Conservation (phyloP, 2,329 filamentous ascomycete species). For the Paecilomyces sp. region DNA sequence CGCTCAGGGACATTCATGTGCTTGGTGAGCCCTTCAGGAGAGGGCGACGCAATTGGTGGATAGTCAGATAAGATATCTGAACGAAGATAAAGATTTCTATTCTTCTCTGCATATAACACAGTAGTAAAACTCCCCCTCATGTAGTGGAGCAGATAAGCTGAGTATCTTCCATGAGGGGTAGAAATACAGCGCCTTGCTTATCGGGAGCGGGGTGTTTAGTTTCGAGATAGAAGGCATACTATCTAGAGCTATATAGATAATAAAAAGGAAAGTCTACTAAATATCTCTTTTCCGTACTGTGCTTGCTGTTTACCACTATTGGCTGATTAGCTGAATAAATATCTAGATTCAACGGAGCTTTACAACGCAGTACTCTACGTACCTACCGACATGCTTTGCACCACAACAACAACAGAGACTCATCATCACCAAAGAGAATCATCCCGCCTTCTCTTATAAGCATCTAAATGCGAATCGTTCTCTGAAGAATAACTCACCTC, state of each 20-base stretch:
- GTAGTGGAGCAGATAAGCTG: neutral
- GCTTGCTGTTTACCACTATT: neutral
- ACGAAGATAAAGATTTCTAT: neutral
- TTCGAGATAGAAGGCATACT: no score
- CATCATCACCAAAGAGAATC: neutral
- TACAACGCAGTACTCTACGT: neutral
- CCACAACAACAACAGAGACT: neutral
- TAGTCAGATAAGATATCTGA: neutral
- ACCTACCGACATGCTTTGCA: neutral
- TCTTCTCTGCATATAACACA: neutral
- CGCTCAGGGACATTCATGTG: neutral
- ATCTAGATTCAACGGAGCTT: neutral
- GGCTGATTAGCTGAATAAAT: neutral
- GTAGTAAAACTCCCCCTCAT: neutral
- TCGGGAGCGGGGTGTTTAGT: neutral
- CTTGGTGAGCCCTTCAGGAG: neutral
- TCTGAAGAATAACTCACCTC: neutral
- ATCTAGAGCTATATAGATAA: neutral
- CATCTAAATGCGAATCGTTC: neutral
- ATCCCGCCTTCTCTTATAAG: neutral
- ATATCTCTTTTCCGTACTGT: neutral
- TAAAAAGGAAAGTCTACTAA: neutral
- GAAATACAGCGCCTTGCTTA: neutral
- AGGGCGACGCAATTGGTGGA: neutral
- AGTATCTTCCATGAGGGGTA: neutral